These are phyloP conservation scores for Blastobotrys malaysiensis DNA, from an alignment of 1,139 yeast genomes.

Conservation along the genomic window DNA sequence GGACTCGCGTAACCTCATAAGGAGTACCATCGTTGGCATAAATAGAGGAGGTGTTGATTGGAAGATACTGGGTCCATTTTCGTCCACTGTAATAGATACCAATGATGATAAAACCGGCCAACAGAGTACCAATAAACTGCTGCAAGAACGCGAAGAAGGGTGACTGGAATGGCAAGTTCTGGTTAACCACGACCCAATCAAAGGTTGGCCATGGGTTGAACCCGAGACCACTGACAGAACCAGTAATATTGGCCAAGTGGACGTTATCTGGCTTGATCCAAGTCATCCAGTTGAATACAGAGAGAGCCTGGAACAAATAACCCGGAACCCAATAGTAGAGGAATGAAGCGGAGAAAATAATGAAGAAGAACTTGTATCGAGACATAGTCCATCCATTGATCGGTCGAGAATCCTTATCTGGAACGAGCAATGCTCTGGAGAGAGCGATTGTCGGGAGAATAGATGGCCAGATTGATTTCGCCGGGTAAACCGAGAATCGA, in stretches of 20 bases:
- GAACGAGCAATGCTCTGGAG: constrained; percentile 47
- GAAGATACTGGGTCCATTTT: constrained; percentile 46
- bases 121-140: constrained; percentile 39
- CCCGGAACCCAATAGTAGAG: constrained; percentile 57
- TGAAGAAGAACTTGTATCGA: constrained; percentile 44
- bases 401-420: constrained; percentile 25
- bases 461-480: constrained; percentile 53
- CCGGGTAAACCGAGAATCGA: constrained; percentile 52
- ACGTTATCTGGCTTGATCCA: constrained; percentile 58
- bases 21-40: constrained; percentile 45
- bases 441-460: constrained; percentile 50
- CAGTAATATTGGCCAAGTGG: constrained; percentile 51
- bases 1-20: constrained; percentile 41
- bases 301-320: constrained; percentile 45
- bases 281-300: constrained; percentile 58
- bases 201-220: constrained; percentile 50
- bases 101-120: constrained; percentile 40
- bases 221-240: constrained; percentile 54
- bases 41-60: constrained; percentile 47
- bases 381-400: constrained; percentile 48
- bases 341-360: constrained; percentile 39
- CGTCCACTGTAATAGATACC: constrained; percentile 49
- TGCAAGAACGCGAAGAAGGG: constrained; percentile 47
- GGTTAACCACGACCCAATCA: constrained; percentile 45
- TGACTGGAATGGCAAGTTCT: constrained; percentile 29